Percentiles rank a stretch among this genome's conserved stretches.
Conservation (phyloP, 495 filamentous ascomycete species). For the Glonium stellatum region DNA sequence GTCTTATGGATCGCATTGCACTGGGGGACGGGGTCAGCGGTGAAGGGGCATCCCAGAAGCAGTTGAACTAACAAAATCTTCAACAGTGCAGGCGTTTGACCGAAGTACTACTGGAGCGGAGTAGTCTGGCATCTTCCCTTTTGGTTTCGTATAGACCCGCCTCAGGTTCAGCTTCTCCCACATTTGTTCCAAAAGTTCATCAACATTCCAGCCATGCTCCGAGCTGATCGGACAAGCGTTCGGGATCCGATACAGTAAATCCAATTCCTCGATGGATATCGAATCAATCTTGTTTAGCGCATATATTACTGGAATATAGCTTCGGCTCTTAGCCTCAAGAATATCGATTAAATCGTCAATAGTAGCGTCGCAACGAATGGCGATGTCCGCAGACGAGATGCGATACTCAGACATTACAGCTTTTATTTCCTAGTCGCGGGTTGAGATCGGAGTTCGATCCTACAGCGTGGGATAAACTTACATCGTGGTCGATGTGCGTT, state of each 20-base stretch:
- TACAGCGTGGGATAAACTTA: slow-evolving; percentile 32
- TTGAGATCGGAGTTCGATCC: slow-evolving; percentile 1
- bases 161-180: slow-evolving; percentile 92
- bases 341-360: slow-evolving; percentile 92
- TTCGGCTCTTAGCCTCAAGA: slow-evolving; percentile 87
- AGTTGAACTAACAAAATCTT: slow-evolving; percentile 77
- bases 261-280: slow-evolving; percentile 94
- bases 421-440: slow-evolving; percentile 66
- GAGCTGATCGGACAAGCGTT: slow-evolving; percentile 95
- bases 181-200: slow-evolving; percentile 95
- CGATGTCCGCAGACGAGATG: slow-evolving; percentile 94
- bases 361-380: slow-evolving; percentile 92
- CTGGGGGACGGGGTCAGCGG: slow-evolving; percentile 44
- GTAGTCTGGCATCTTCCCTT: slow-evolving; percentile 92
- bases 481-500: slow-evolving; percentile 84
- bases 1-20: slow-evolving; percentile 95
- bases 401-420: slow-evolving; percentile 96
- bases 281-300: slow-evolving; percentile 98
- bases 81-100: slow-evolving; percentile 74
- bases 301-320: slow-evolving; percentile 97
- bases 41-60: not conserved
- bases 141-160: slow-evolving; percentile 96
- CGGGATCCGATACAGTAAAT: slow-evolving; percentile 91
- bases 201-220: slow-evolving; percentile 97
- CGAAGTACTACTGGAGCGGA: slow-evolving; percentile 82